These are phyloP conservation scores for Prunus mume DNA, from an alignment of 306 rosid genomes.

Conservation along the genomic window DNA sequence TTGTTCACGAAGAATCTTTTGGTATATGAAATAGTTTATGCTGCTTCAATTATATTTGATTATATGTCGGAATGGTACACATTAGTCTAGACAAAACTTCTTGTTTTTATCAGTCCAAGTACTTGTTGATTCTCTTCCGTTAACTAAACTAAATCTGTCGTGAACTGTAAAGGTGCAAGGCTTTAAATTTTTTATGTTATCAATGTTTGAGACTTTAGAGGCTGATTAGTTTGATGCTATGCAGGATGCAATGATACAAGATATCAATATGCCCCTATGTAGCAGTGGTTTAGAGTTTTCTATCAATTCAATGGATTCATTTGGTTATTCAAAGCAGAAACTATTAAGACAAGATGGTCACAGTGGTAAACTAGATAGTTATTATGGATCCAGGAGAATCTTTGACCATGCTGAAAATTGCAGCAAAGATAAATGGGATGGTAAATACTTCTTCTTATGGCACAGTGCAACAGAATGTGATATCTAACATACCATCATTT, in stretches of 20 bases:
- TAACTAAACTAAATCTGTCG: neutral
- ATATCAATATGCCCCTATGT: slow-evolving; percentile 34
- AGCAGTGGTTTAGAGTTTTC: slow-evolving; percentile 41
- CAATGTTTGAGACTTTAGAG: neutral
- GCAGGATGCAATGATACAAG: slow-evolving; percentile 71
- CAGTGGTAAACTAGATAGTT: slow-evolving; percentile 26
- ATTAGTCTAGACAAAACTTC: neutral
- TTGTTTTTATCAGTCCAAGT: neutral
- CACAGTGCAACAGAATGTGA: neutral
- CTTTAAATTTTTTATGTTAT: neutral
- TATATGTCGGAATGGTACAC: neutral
- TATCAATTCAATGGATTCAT: slow-evolving; percentile 27
- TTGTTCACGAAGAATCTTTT: neutral
- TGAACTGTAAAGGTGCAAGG: neutral
- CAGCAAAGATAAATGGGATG: slow-evolving; percentile 51
- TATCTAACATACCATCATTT: neutral
- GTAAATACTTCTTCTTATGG: slow-evolving; percentile 33
- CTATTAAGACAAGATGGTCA: slow-evolving; percentile 29
- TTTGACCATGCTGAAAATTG: slow-evolving; percentile 33
- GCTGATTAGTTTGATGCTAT: slow-evolving; percentile 26
- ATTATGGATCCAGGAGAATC: slow-evolving; percentile 39
- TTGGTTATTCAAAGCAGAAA: slow-evolving; percentile 37
- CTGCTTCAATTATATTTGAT: neutral
- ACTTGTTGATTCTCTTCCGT: neutral
- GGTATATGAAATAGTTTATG: neutral